phyloP scores from a whole-genome alignment of 805 yeast genomes.

The Candida succiphila region DNA sequence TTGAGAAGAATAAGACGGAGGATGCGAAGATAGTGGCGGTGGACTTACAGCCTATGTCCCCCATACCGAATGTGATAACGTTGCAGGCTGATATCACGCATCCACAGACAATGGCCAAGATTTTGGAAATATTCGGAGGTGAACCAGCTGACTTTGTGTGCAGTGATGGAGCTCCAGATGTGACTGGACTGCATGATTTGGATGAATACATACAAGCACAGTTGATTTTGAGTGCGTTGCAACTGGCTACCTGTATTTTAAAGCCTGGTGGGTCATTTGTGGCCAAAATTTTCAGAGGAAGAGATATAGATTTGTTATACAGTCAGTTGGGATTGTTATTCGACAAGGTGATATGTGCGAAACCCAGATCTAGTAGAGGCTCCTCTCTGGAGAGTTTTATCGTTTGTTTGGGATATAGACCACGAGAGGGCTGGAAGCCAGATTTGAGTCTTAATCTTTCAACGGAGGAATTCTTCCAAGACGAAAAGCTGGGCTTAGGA shows the following conservation, averaged over 20 bases:
- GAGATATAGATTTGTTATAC: slow-evolving; percentile 89
- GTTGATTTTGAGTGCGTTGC: slow-evolving; percentile 81
- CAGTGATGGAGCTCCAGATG: slow-evolving; percentile 98
- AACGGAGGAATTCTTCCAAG: slow-evolving; percentile 77
- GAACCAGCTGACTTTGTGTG: slow-evolving; percentile 93
- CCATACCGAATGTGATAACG: slow-evolving; percentile 83
- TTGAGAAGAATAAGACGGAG: slow-evolving; percentile 23
- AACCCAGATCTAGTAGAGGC: slow-evolving; percentile 92
- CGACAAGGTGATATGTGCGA: slow-evolving; percentile 85
- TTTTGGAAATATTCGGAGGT: slow-evolving; percentile 77
- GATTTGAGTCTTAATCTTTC: slow-evolving; percentile 37
- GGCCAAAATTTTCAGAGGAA: slow-evolving; percentile 92
- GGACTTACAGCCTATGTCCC: slow-evolving; percentile 95
- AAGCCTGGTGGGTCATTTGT: slow-evolving; percentile 89
- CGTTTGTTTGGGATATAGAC: slow-evolving; percentile 82
- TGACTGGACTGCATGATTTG: slow-evolving; percentile 91
- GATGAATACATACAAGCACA: slow-evolving; percentile 98
- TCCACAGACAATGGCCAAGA: slow-evolving; percentile 73
- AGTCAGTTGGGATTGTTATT: slow-evolving; percentile 85
- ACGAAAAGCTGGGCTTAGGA: slow-evolving; percentile 51
- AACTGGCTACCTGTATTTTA: slow-evolving; percentile 80
- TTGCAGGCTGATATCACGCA: slow-evolving; percentile 97
- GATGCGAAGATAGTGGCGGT: slow-evolving; percentile 75
- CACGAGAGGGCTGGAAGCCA: slow-evolving; percentile 81
- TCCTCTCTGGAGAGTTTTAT: slow-evolving; percentile 90